phyloP scores from a whole-genome alignment of 1,139 yeast species.

The Hemisphaericaspora xylanilytica region DNA sequence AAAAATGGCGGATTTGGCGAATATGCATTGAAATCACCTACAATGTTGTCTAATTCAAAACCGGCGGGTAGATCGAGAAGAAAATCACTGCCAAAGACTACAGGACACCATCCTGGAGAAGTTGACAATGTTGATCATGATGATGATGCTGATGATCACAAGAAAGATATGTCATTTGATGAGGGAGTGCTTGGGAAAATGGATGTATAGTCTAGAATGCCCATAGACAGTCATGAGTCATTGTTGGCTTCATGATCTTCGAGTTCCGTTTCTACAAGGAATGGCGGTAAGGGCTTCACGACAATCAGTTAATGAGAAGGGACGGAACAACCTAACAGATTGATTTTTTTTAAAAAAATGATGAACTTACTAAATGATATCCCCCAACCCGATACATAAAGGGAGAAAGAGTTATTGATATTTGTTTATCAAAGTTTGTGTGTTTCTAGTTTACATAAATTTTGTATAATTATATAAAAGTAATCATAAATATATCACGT shows the following conservation, averaged over 20 bases:
- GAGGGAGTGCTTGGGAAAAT: conserved; percentile 18
- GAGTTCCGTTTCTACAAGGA: too few relatives aligned
- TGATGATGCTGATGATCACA: conserved; percentile 5
- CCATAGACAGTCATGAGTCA: too few relatives aligned
- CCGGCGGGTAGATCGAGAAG: neutral
- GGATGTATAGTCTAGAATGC: conserved; percentile 16
- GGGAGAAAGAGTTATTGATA: neutral
- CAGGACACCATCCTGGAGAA: too few relatives aligned
- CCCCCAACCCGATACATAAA: conserved; percentile 3
- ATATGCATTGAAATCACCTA: conserved; percentile 10
- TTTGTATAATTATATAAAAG: neutral
- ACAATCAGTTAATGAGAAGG: too few relatives aligned
- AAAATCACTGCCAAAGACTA: neutral
- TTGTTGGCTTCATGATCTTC: too few relatives aligned
- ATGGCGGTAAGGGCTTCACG: too few relatives aligned
- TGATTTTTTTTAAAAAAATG: neutral
- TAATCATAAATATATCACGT: too few relatives aligned
- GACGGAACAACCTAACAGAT: too few relatives aligned
- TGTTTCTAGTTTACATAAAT: neutral
- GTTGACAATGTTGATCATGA: conserved; percentile 4
- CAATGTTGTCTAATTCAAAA: neutral
- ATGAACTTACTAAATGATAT: neutral
- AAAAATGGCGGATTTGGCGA: conserved; percentile 3
- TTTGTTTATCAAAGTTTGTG: neutral
- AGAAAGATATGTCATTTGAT: conserved; percentile 10